Evolutionary conservation across 768 basidiomycete genomes (phyloP), one percentile per base, ranked within the genome.

Genomic region (Daedaleopsis nitida): DNA sequence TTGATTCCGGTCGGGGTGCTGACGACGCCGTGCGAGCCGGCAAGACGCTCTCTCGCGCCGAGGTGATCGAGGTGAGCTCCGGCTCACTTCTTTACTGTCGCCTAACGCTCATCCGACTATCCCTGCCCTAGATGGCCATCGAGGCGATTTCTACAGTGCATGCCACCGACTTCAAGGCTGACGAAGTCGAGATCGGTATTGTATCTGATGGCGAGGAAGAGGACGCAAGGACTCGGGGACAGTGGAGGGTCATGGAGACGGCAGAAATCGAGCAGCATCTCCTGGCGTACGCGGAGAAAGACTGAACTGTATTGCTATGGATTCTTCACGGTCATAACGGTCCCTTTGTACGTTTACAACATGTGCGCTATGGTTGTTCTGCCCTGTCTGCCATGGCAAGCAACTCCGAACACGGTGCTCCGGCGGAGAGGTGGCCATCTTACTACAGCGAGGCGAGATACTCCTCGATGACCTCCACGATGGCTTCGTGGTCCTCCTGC

Each of bases 101-200:
- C 23, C 12, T n/a, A 5, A 7, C 8, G 14, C 21, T 21, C 57
- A 55, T 6, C 55, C 52, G n/a, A 57, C 21, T 34, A n/a, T 11
- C 7, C 19, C 27, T 21, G 14, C 49, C 6, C 27, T 66, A 96
- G 94, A 84, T 96, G 77, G 96, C 94, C 0, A 96, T 98, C 56
- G 96, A 98, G 74, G 87, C 88, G 13, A 92, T 98, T 81, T 96
- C 94, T 49, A 90, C 86, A 0, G 94, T 98, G 24, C 92, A 96
- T 69, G 88, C 94, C 42, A 97, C 95, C 1, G 97, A 99, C 73
- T 97, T 94, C 80, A 99, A 98, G 75, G 81, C 93, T 0, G 87
- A 86, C 11, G 97, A 98, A 75, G 92, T 98, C 69, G 97, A 99
- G 75, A 92, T 99, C 65, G 96, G 94, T 0, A 91, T 98, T 55